Conservation (phyloP, 305 asterid species). For the Fraxinus greggii region DNA sequence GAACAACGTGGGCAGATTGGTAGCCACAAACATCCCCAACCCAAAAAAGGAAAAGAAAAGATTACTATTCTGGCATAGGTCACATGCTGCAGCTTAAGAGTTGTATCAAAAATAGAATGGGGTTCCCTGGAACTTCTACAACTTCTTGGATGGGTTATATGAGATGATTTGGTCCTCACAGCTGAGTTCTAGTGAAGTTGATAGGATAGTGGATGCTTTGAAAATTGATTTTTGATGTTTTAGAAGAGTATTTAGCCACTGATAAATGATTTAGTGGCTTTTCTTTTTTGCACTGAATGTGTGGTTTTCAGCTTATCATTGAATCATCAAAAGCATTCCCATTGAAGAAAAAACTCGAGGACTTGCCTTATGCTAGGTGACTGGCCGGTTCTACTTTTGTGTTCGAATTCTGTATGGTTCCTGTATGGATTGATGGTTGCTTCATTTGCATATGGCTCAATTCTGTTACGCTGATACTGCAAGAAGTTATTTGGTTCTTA, state of each 20-base stretch:
- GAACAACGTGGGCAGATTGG: neutral
- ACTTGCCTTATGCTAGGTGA: neutral
- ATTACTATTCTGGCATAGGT: neutral
- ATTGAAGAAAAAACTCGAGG: neutral
- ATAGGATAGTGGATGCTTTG: neutral
- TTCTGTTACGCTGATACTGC: neutral
- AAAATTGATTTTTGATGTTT: neutral
- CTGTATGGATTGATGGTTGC: neutral
- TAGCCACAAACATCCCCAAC: neutral
- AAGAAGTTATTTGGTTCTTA: neutral
- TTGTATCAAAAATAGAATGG: conserved; percentile 20
- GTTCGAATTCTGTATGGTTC: neutral
- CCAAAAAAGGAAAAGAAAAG: neutral
- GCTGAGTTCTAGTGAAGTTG: conserved; percentile 2
- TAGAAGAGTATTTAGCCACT: neutral
- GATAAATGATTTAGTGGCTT: neutral
- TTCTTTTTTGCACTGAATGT: neutral
- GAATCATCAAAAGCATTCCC: neutral
- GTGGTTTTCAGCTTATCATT: neutral
- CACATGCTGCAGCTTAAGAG: conserved; percentile 8
- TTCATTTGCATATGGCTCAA: neutral
- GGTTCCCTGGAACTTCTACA: conserved; percentile 12
- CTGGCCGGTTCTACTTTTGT: neutral
- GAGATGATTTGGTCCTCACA: conserved; percentile 6
- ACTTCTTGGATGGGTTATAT: conserved; percentile 14